A percentile compares a stretch with the other conserved stretches of the same genome.
Conservation (phyloP, 2,329 filamentous ascomycete species). For the Beauveria australis region DNA sequence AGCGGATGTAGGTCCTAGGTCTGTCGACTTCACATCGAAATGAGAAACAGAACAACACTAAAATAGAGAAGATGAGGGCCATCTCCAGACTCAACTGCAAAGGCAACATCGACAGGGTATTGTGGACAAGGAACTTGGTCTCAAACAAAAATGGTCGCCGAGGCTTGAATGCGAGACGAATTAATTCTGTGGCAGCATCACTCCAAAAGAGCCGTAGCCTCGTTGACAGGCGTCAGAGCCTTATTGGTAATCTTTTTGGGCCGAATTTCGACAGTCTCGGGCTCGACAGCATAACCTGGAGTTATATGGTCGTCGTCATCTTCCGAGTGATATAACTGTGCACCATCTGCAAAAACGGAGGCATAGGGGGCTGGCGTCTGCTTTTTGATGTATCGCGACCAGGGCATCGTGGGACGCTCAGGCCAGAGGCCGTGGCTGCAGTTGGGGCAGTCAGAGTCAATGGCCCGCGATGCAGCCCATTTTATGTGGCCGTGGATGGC, state of each 20-base stretch:
- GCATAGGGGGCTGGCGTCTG: neutral
- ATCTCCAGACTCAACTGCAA: neutral
- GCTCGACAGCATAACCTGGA: neutral
- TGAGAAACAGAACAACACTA: neutral
- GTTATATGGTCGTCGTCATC: neutral
- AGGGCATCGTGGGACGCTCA: conserved; percentile 28
- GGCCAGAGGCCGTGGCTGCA: conserved; percentile 31
- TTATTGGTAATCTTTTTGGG: conserved; percentile 7
- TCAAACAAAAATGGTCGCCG: neutral
- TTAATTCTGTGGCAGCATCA: neutral
- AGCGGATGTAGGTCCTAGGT: neutral
- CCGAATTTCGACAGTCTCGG: conserved; percentile 1
- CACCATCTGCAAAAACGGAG: conserved; percentile 10
- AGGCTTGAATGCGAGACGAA: neutral
- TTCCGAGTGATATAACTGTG: conserved; percentile 8
- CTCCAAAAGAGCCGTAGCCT: conserved; percentile 5
- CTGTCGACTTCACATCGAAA: neutral
- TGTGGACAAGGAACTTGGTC: neutral
- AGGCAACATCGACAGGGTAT: neutral
- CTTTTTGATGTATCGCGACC: conserved; percentile 19
- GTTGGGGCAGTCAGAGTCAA: conserved; percentile 32
- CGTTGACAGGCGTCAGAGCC: neutral
- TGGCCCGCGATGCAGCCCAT: conserved; percentile 30
- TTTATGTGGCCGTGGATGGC: conserved; percentile 30
- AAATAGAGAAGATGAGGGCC: neutral